Evolutionary conservation across 805 yeast species (phyloP), one percentile per base, ranked within the genome.

Genomic region (Saccharomycopsis fodiens): DNA sequence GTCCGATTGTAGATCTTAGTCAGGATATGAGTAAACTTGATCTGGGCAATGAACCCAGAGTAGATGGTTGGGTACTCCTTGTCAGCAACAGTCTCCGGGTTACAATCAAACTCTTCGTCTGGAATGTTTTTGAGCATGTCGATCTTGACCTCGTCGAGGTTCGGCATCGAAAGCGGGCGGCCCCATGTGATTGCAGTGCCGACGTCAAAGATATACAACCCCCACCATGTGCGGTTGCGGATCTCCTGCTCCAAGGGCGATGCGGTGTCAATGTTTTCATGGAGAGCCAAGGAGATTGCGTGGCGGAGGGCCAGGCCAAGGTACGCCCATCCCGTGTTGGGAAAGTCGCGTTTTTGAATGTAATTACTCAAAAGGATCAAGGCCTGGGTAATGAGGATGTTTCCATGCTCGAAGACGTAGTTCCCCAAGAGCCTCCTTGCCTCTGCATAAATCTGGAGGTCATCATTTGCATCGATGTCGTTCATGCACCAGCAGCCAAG

Each of bases 401-500:
- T 76, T 10, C 85, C 84, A 46, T 74, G 65, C 57, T 78, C 85
- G 54, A 80, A 74, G 5, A 79, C 71, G 47, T 66, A 66, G 32
- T 66, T 64, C 39, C 64, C 63, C 35, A 78, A 51, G 46, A 62
- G 61, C 8, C 64, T 60, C 57, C 73, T 70, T 17, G 80, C 79
- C 49, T 72, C 66, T 40, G 70, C 70, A 54, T 77, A 82, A 50
- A 78, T 81, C 39, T 72, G 64, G 30, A 77, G 50, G 55, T 80
- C 85, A 35, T 71, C 64, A 45, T 67, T 68, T 1, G 74, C 64
- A 15, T 67, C 55, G 4, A 58, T 58, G 51, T 78, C 82, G 12
- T 80, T 81, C 8, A 72, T 51, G 57, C 83, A 77, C 82, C 84
- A 80, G 20, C 84, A 73, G 13, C 87, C 88, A n/a, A 82, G 60